Percentiles rank a stretch among this genome's conserved stretches.
Conservation (phyloP, 495 filamentous ascomycete genomes). For the Aspergillus baeticus region DNA sequence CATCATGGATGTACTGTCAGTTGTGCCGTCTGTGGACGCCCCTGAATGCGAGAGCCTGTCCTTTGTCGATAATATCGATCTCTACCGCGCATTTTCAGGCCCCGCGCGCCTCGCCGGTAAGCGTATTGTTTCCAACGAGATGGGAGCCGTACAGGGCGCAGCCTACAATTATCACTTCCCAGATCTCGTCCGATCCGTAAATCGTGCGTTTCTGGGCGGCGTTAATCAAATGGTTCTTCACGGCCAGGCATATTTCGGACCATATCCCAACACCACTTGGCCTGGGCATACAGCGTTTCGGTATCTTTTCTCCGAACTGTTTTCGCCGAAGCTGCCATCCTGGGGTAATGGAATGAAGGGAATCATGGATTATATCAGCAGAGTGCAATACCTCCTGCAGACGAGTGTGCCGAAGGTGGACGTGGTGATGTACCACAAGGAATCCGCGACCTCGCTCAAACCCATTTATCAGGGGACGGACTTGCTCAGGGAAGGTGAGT, state of each 20-base stretch:
- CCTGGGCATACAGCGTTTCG: slow-evolving; percentile 47
- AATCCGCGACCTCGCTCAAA: slow-evolving; percentile 19
- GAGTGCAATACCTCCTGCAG: slow-evolving; percentile 38
- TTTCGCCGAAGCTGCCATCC: slow-evolving; percentile 25
- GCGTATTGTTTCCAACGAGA: slow-evolving; percentile 41
- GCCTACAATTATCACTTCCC: slow-evolving; percentile 30
- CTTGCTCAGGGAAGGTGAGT: slow-evolving; percentile 18
- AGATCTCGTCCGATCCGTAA: slow-evolving; percentile 26
- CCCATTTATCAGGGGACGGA: slow-evolving; percentile 21
- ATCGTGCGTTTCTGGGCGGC: slow-evolving; percentile 36
- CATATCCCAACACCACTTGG: slow-evolving; percentile 45
- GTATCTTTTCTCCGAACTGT: slow-evolving; percentile 44
- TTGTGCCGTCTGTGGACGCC: slow-evolving; percentile 39
- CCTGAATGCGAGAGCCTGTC: slow-evolving; percentile 49
- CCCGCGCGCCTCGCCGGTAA: slow-evolving; percentile 39
- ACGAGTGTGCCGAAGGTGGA: slow-evolving; percentile 41
- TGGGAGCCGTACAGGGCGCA: slow-evolving; percentile 27
- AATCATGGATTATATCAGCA: slow-evolving; percentile 37
- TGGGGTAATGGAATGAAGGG: slow-evolving; percentile 42
- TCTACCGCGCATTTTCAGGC: slow-evolving; percentile 46
- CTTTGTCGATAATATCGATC: slow-evolving; percentile 40
- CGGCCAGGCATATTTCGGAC: slow-evolving; percentile 40
- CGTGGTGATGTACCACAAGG: slow-evolving; percentile 37
- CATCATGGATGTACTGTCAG: slow-evolving; percentile 44
- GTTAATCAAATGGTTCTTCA: slow-evolving; percentile 49